Evolutionary conservation across 1,139 yeast genomes (phyloP), one percentile per base, ranked within the genome.

Genomic region (Geotrichum cucujoidarum): DNA sequence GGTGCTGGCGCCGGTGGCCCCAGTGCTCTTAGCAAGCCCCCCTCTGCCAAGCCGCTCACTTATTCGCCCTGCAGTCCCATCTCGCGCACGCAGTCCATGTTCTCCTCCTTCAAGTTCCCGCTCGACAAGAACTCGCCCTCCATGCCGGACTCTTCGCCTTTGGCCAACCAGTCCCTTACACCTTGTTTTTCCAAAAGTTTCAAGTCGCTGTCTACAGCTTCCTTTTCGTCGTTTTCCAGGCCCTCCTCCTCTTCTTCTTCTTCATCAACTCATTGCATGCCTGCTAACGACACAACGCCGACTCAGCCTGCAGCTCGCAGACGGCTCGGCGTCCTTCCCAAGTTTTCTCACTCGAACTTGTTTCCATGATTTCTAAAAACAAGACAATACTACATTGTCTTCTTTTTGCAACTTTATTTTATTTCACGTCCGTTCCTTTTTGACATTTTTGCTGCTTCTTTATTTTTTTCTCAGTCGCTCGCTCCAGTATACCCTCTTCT

Each of bases 221-320:
- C 47, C 36, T 55, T 52, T 16, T 48, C 50, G 18, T 45, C 53
- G 16, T 46, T 37, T 18, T 49, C 47, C 16, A 46, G 53, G 13
- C 47, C 52, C 18, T 44, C 48, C 13, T 41, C 51, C 40, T 33
- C 36, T 22, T 33, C 43, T 13, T 13, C 45, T 14, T 21, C 33
- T 8, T 39, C 40, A 13, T 25, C 33, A 13, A 25, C 39, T 21
- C 31, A 24, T 35, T 37, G 40, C 40, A 37, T 37, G 24, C 21
- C 40, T 32, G 24, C 40, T 37, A 11, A 37, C 21, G 32, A 24
- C 3, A 25, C 31, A 16, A 37, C 40, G 7, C 40, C 40, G 13
- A 37, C 40, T 4, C 40, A 37, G 30, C 22, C 40, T 25, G 16
- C 17, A 11, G 32, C 18, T 13, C 40, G 40, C 32, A 37, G 40